Evolutionary conservation across 768 basidiomycete species (phyloP).

Genomic region (Mrakia gelida): DNA sequence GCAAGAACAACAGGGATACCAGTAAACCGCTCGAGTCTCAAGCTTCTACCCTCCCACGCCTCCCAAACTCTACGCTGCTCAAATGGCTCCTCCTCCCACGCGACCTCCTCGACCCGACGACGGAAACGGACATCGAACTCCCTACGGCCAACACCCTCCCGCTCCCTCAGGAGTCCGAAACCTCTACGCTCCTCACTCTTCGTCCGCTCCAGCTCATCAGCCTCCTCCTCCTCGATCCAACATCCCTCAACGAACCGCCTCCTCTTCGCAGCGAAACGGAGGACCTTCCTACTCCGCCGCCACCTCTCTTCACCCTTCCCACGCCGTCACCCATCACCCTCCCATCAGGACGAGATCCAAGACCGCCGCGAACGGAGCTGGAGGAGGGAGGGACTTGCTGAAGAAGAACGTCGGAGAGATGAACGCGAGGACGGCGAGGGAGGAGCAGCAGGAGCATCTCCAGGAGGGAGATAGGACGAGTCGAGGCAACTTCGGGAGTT

Average conservation of each 20-base stretch:
- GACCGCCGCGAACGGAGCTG: neutral
- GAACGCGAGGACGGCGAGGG: neutral
- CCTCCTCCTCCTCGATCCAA: neutral
- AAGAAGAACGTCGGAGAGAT: neutral
- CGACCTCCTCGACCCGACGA: neutral
- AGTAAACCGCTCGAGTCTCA: neutral
- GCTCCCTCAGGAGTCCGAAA: neutral
- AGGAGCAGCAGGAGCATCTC: neutral
- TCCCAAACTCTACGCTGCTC: neutral
- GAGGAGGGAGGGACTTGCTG: neutral
- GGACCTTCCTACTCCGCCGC: neutral
- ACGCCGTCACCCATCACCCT: neutral
- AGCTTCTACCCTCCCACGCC: slow-evolving; percentile 5
- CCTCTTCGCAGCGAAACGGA: neutral
- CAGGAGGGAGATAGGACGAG: neutral
- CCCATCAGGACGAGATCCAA: neutral
- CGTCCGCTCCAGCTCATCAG: neutral
- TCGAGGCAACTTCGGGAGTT: neutral
- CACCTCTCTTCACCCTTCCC: neutral
- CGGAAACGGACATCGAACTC: neutral
- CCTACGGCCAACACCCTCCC: neutral
- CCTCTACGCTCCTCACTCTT: neutral
- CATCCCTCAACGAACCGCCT: neutral
- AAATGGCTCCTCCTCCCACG: neutral
- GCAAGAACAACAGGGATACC: neutral